Evolutionary conservation across 257 asterid species (phyloP).

Genomic region (Lavandula angustifolia): DNA sequence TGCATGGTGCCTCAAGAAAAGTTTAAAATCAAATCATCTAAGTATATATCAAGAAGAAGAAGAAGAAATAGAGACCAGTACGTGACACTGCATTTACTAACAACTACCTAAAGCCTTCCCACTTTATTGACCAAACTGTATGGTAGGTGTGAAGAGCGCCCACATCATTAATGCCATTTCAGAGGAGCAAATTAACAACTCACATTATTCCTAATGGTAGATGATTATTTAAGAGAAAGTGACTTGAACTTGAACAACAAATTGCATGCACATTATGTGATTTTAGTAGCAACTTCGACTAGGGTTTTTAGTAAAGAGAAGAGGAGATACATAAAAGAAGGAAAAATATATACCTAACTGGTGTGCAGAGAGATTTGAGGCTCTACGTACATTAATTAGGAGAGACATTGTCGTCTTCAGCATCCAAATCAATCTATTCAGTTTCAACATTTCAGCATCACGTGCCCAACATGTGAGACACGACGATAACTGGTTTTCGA

Average conservation of each 20-base stretch:
- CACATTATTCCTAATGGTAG: too few species aligned
- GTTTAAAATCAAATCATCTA: constrained; percentile 19
- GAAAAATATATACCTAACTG: constrained; percentile 16
- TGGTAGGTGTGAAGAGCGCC: constrained; percentile 44
- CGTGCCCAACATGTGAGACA: constrained; percentile 25
- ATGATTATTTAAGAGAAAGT: too few species aligned
- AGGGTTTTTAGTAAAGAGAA: not conserved
- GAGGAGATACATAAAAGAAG: not conserved
- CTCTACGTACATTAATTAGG: constrained; percentile 3
- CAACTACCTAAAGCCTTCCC: constrained; percentile 41
- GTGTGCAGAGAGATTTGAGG: constrained; percentile 25
- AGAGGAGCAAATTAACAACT: constrained; percentile 25
- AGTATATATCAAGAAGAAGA: constrained; percentile 13
- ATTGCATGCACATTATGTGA: not conserved
- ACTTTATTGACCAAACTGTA: constrained; percentile 45
- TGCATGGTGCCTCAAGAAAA: constrained; percentile 21
- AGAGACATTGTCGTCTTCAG: constrained; percentile 24
- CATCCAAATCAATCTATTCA: constrained; percentile 18
- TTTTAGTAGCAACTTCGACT: constrained; percentile 1
- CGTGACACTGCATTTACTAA: constrained; percentile 41
- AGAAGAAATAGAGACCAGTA: constrained; percentile 1
- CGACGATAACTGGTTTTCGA: not conserved
- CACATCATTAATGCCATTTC: constrained; percentile 42
- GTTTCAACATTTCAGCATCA: constrained; percentile 20
- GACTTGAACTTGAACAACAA: not conserved